A percentile compares a stretch with the other conserved stretches of the same genome.
These are phyloP conservation scores for Penicillium fuscoglaucum DNA, from an alignment of 2,329 filamentous ascomycete genomes.

Conservation along the genomic window DNA sequence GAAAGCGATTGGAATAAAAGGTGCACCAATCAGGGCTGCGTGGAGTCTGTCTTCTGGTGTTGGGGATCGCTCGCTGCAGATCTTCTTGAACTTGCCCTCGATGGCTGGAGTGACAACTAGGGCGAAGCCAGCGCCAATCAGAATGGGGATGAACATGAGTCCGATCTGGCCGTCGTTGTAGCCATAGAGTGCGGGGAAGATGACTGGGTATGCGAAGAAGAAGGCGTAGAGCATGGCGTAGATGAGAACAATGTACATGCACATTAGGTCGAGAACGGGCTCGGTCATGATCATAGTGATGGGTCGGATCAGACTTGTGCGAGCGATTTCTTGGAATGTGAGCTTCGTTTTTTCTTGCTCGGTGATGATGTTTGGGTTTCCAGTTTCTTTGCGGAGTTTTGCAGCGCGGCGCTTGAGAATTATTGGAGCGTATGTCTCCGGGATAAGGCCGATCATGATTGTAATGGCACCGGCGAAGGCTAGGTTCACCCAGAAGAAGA, in stretches of 20 bases:
- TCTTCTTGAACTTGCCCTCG: constrained; percentile 71
- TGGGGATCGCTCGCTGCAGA: constrained; percentile 62
- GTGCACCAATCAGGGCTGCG: constrained; percentile 71
- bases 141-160: constrained; percentile 45
- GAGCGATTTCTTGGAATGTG: constrained; percentile 46
- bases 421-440: constrained; percentile 40
- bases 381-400: constrained; percentile 35
- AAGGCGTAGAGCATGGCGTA: constrained; percentile 52
- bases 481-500: constrained; percentile 38
- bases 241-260: constrained; percentile 69
- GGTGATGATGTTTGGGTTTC: constrained; percentile 35
- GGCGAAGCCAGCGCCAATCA: constrained; percentile 35
- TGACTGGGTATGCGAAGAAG: constrained; percentile 55
- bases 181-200: constrained; percentile 70
- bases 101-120: constrained; percentile 47
- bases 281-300: constrained; percentile 75
- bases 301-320: constrained; percentile 70
- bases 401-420: constrained; percentile 38
- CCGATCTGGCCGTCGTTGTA: constrained; percentile 40
- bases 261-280: constrained; percentile 50
- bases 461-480: constrained; percentile 31
- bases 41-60: constrained; percentile 73
- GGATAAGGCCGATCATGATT: constrained; percentile 27
- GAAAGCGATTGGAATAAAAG: constrained; percentile 63
- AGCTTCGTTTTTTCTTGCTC: constrained; percentile 33